These are phyloP conservation scores for Solanum gracilifrons DNA, from an alignment of 257 asterid species.

Conservation along the genomic window DNA sequence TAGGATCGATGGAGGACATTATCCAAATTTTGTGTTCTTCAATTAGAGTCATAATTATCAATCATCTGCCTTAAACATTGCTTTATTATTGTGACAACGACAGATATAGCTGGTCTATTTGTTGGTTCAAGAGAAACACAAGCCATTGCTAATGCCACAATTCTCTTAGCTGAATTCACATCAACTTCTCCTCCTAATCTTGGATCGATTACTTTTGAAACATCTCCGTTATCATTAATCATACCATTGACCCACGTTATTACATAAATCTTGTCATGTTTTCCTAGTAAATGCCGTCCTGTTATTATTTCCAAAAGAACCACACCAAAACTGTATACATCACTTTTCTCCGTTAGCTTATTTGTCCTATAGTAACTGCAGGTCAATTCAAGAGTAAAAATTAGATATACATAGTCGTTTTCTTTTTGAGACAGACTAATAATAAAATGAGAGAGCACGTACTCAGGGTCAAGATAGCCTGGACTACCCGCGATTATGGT, in stretches of 20 bases:
- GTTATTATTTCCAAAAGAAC: conserved; percentile 6
- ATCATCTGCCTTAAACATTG: conserved; percentile 5
- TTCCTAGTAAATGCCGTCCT: background rate
- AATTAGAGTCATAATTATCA: background rate
- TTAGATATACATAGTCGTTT: background rate
- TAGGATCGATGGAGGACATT: background rate
- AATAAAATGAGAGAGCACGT: background rate
- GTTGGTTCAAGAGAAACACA: conserved; percentile 16
- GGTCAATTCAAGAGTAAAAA: background rate
- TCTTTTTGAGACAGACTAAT: background rate
- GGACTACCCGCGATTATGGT: conserved; percentile 20
- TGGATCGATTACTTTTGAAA: conserved; percentile 15
- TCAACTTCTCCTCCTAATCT: conserved; percentile 10
- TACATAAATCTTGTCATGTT: conserved; percentile 6
- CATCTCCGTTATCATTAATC: conserved; percentile 10
- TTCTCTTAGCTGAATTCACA: conserved; percentile 7
- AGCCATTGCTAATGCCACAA: conserved; percentile 25
- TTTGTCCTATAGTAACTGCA: background rate
- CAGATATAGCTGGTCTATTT: conserved; percentile 26
- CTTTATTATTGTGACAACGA: conserved; percentile 15
- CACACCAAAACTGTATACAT: conserved; percentile 26
- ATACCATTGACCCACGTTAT: conserved; percentile 9
- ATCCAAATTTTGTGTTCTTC: background rate
- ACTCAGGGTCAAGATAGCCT: conserved; percentile 36
- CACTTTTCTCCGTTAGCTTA: conserved; percentile 18